Base-by-base conservation (phyloP, 2,329 filamentous ascomycete genomes). In the Fusarium acutatum region DNA sequence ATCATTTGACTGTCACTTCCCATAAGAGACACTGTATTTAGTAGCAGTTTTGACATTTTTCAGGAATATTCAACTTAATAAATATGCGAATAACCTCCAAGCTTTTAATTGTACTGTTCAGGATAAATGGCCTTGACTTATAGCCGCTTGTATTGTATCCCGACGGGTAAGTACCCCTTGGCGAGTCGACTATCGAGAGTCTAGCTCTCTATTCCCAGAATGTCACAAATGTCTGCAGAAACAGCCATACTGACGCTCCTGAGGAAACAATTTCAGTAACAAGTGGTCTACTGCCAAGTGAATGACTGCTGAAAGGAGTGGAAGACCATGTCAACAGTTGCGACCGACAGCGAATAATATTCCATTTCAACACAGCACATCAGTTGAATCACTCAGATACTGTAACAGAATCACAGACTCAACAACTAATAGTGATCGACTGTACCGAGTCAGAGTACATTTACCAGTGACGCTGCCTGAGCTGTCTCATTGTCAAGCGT, bases 201-300 rank as follows among this genome's bases (percentile, higher is more conserved):
- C 28, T n/a, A 8, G 20, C 11, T 49, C 22, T 47, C 20, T 12
- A n/a, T 17, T 47, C 2, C 11, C 14, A 30, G 9, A 17, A 30
- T 17, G 7, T 3, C 20, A 30, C 20, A 1, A 12, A 30, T 3
- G 4, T 15, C 7, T 4, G 6, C 3, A 28, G 13, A 5, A 22
- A 18, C 20, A 30, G 1, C n/a, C 20, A 30, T 30, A 9, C 10
- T 9, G 10, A 9, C 10, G 22, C 5, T 14, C 15, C 0, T 24
- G 5, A 50, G 22, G 11, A 24, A 50, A 24, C 3, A 6, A 24
- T 3, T 14, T 24, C 15, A 13, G 4, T 18, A 9, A n/a, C 15
- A 50, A 32, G 28, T 32, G 11, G 18, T 18, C 22, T 13, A 10
- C 6, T 49, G 1, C 22, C 26, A n/a, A 30, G 22, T n/a, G 46